A percentile compares a stretch with the other conserved stretches of the same genome.
These are phyloP conservation scores for Auxenochlorella pyrenoidosa DNA, from an alignment of 139 green algal genomes.

Conservation along the genomic window DNA sequence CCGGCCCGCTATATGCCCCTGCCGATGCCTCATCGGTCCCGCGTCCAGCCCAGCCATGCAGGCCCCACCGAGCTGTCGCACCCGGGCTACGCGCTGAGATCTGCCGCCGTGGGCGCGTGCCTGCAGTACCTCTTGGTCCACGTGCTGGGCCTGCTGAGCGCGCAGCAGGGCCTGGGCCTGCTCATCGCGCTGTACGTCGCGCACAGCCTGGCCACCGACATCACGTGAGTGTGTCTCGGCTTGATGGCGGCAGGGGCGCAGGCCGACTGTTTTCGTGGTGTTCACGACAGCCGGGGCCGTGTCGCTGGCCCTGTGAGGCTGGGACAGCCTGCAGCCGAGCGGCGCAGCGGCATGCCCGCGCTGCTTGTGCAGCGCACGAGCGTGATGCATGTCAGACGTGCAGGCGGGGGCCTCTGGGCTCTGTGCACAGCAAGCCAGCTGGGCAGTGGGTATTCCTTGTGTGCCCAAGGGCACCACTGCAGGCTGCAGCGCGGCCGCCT, in stretches of 20 bases:
- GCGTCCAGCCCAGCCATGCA: too few relatives aligned
- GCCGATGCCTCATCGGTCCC: too few relatives aligned
- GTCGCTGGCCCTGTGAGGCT: neutral
- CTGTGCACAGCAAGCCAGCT: neutral
- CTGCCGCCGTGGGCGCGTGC: constrained; percentile 29
- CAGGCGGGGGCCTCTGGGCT: too few relatives aligned
- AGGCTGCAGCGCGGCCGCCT: neutral
- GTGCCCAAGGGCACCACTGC: neutral
- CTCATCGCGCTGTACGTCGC: constrained; percentile 46
- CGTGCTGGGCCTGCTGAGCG: constrained; percentile 38
- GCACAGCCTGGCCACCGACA: constrained; percentile 50
- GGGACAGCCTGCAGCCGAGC: neutral
- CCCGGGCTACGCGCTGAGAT: constrained; percentile 47
- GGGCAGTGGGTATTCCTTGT: neutral
- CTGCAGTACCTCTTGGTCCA: constrained; percentile 51
- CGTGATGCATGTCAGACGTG: too few relatives aligned
- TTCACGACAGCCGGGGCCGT: neutral
- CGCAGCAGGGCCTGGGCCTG: constrained; percentile 49
- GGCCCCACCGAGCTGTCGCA: constrained; percentile 43
- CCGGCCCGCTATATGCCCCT: too few relatives aligned
- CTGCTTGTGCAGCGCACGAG: too few relatives aligned
- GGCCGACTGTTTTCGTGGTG: neutral
- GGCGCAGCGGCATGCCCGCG: neutral
- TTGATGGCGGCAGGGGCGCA: neutral
- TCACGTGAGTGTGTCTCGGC: neutral